These are phyloP conservation scores for Bromus sterilis DNA, from an alignment of 176 grass and related monocot genomes.

Conservation along the genomic window DNA sequence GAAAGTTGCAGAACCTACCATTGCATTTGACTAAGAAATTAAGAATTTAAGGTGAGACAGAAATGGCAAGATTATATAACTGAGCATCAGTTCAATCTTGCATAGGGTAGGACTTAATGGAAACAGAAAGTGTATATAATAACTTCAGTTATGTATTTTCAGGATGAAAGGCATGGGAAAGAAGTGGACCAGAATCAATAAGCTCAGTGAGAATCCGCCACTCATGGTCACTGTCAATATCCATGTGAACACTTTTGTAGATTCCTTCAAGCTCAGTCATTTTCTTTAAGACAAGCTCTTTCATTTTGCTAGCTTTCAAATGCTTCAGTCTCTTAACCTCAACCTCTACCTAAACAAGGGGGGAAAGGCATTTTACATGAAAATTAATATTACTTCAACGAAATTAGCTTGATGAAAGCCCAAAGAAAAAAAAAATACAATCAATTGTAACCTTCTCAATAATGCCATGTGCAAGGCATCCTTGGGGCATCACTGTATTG, in stretches of 20 bases:
- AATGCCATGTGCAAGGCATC: constrained; percentile 56
- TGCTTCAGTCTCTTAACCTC: constrained; percentile 65
- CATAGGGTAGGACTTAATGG: background rate
- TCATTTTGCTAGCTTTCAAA: constrained; percentile 85
- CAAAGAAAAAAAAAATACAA: background rate
- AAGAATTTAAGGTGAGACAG: background rate
- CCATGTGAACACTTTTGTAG: constrained; percentile 66
- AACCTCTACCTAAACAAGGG: constrained; percentile 47
- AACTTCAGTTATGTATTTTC: constrained; percentile 7
- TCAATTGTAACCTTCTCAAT: constrained; percentile 59
- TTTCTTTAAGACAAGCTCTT: constrained; percentile 88
- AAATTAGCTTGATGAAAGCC: background rate
- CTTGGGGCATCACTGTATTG: constrained; percentile 36
- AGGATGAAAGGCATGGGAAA: constrained; percentile 16
- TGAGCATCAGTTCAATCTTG: background rate
- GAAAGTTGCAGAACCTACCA: background rate
- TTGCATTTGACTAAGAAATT: background rate
- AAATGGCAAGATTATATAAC: background rate
- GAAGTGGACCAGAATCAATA: constrained; percentile 70
- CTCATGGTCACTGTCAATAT: constrained; percentile 48
- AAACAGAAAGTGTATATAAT: background rate
- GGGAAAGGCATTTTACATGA: constrained; percentile 7
- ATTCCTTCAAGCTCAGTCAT: constrained; percentile 74
- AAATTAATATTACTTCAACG: background rate
- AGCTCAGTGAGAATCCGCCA: constrained; percentile 38